These are phyloP conservation scores for Colletotrichum orchidophilum DNA, from an alignment of 2,329 filamentous ascomycete genomes.

Conservation along the genomic window DNA sequence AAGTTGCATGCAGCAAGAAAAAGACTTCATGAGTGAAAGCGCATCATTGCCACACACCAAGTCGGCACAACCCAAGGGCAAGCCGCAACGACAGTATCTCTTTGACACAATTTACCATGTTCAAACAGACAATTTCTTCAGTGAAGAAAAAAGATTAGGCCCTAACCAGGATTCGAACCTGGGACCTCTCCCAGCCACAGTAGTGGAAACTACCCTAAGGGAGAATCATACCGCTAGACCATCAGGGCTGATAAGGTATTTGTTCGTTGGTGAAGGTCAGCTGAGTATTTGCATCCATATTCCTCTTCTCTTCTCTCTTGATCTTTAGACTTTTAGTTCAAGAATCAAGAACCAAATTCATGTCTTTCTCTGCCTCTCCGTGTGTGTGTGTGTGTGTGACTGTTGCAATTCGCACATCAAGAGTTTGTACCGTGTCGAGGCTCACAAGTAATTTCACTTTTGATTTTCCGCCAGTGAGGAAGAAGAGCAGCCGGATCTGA, in stretches of 20 bases:
- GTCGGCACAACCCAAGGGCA: background rate
- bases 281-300: accelerated
- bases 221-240: conserved; percentile 33
- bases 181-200: conserved; percentile 8
- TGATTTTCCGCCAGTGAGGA: background rate
- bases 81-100: background rate
- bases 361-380: no score
- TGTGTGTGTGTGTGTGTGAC: background rate
- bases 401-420: background rate
- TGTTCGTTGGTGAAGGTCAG: accelerated
- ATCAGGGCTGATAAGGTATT: conserved; percentile 4
- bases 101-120: no score
- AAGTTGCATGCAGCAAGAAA: no score
- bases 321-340: accelerated
- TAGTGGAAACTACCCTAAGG: conserved; percentile 14
- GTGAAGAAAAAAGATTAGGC: background rate
- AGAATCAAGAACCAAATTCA: no score
- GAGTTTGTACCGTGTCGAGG: background rate
- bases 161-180: conserved; percentile 33
- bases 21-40: no score
- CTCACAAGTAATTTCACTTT: background rate
- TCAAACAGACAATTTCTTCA: background rate
- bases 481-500: background rate
- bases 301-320: accelerated
- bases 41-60: no score